Base-by-base conservation (phyloP, 1,284 basidiomycete genomes). In the Agroathelia rolfsii region DNA sequence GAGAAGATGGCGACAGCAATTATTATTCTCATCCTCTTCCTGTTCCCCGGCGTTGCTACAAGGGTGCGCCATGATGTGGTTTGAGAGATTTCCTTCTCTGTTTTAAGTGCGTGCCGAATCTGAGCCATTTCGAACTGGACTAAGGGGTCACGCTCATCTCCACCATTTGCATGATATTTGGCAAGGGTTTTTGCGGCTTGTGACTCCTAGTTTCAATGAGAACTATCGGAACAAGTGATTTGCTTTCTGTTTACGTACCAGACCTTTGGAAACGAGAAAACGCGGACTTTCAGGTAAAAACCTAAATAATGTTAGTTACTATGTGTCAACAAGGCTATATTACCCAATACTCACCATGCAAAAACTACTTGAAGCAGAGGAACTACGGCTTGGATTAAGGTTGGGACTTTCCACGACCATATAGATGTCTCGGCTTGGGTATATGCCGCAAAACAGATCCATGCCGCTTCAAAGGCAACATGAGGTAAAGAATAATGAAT, bases 361-460 rank as follows among this genome's bases (percentile, higher is more conserved):
- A 70, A 49, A 14, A 50, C 32, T n/a, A 79, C 56, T 47, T 82
- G 77, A 3, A 78, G 34, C 7, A 78, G 21, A 1, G 80, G 77
- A 2, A 69, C 66, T n/a, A 71, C 38, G 10, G 68, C 76, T 52
- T 87, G 82, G 2, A 84, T 58, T 12, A 83, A 53, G 2, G 71
- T 72, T 2, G 81, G 83, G 26, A 75, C 64, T 26, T 80, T 61
- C 72, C 76, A 79, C 10, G 74, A 73, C 76, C 76, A 79, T 14
- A 53, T 41, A 17, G 64, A 69, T 14, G 51, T 56, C n/a, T 49
- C 55, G 14, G 62, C 63, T 13, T 58, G 53, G 29, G 63, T 50
- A 41, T 61, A 76, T 7, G 75, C 56, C 7, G 66, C 72, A 48
- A 67, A 74, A 46, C 72, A 76, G 10, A 67, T 43, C 64, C 64